Percentiles rank a stretch among this genome's conserved stretches.
phyloP scores from a whole-genome alignment of 2,329 filamentous ascomycete species.

The Mollisiaceae sp. region DNA sequence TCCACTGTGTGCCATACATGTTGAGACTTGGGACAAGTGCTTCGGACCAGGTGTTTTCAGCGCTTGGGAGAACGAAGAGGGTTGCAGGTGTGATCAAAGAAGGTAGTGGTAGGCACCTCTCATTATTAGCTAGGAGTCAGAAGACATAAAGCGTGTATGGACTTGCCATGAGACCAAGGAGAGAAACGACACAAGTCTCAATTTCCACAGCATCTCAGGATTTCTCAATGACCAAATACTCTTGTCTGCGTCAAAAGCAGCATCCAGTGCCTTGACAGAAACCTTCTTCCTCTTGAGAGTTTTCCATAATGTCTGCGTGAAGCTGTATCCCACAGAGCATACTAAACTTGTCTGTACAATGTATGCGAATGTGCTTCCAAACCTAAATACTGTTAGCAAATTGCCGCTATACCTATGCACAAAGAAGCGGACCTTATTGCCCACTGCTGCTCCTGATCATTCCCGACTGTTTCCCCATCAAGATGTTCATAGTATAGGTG shows the following conservation, averaged over 20 bases:
- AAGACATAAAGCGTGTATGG: background rate
- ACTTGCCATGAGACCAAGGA: conserved; percentile 23
- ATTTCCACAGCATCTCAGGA: conserved; percentile 26
- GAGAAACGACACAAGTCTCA: conserved; percentile 24
- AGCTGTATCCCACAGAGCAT: conserved; percentile 24
- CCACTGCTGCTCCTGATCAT: conserved; percentile 24
- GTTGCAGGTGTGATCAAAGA: conserved; percentile 30
- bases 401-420: too few relatives aligned
- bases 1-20: conserved; percentile 8
- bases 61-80: conserved; percentile 24
- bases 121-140: background rate
- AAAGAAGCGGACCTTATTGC: conserved; percentile 18
- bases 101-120: conserved; percentile 23
- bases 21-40: conserved; percentile 15
- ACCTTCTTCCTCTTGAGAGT: conserved; percentile 22
- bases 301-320: conserved; percentile 30
- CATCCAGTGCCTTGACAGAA: conserved; percentile 22
- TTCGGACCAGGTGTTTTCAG: background rate
- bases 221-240: conserved; percentile 21
- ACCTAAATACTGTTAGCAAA: conserved; percentile 15
- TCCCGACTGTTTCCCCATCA: conserved; percentile 22
- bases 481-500: conserved; percentile 23
- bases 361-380: conserved; percentile 25
- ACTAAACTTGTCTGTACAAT: conserved; percentile 24
- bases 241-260: conserved; percentile 25